Base-by-base conservation (phyloP, 257 asterid genomes). In the Scutellaria barbata region DNA sequence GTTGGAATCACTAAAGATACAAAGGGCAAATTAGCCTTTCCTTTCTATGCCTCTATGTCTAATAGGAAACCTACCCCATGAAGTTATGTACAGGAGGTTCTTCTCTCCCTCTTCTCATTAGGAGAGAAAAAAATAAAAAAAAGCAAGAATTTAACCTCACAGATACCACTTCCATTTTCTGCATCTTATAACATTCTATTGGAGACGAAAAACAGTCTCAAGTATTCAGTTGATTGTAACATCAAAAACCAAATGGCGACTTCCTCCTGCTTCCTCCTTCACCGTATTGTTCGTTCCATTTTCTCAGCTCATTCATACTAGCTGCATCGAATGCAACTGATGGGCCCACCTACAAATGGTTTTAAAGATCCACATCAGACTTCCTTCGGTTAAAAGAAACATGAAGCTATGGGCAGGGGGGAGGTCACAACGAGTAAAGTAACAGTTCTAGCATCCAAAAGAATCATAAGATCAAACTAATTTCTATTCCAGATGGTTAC, bases 281-380 rank as follows among this genome's bases (percentile, higher is more conserved):
- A 1, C 99, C 99, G 17, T 95, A 95, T 71, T 86, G 98, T 66
- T 92, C 99, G 43, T 95, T 91, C 99, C 99, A 95, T 84, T 95
- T 95, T 70, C 99, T 81, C 78, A 95, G 77, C 74, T 91, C 96
- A 48, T 89, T 95, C 99, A 89, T 95, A 81, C 92, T 91, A 14
- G 92, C 82, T 33, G 99, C 99, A 70, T 95, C 98, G 45, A 85
- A 92, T 13, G 99, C 96, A 66, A 95, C 99, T 10, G 99, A 95
- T 7, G 99, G 98, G 33, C 99, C 99, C 69, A 95, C 99, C 98
- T 95, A 84, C 12, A 68, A 53, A 73, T 47, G 59, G 67, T 20
- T 65, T 59, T 51, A 58, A 46, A n/a, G 43, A 33, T 35, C 64
- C 37, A 63, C 8, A 12, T 39, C n/a, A 5, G 56, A 70, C 14